Conservation (phyloP, 805 yeast species). For the Wickerhamiella azymoides region DNA sequence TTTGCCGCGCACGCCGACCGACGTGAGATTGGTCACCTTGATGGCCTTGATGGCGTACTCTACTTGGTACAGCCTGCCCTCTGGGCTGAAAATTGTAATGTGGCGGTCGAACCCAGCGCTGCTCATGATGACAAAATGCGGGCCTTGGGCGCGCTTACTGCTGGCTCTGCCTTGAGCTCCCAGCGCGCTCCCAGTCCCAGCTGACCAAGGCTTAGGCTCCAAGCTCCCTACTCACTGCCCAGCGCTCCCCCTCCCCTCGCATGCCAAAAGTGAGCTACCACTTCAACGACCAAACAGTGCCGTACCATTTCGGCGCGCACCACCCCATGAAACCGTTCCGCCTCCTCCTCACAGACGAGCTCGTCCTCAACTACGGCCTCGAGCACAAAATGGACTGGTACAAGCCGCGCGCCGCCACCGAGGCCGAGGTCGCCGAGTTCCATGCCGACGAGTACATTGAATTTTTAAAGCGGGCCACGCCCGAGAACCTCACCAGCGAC, state of each 20-base stretch:
- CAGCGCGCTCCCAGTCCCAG: too few species aligned
- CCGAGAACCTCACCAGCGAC: slow-evolving; percentile 50
- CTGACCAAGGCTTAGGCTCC: too few species aligned
- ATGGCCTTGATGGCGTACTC: slow-evolving; percentile 97
- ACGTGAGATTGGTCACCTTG: slow-evolving; percentile 80
- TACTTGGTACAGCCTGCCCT: slow-evolving; percentile 93
- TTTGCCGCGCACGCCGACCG: slow-evolving; percentile 74
- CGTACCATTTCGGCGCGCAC: slow-evolving; percentile 78
- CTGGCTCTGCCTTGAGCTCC: too few species aligned
- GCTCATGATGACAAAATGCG: slow-evolving; percentile 12
- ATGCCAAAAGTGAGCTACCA: slow-evolving; percentile 57
- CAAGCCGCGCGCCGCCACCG: slow-evolving; percentile 69
- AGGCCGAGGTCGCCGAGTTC: slow-evolving; percentile 63
- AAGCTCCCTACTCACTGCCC: too few species aligned
- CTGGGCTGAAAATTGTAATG: slow-evolving; percentile 96
- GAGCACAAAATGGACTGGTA: slow-evolving; percentile 86
- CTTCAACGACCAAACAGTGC: slow-evolving; percentile 64
- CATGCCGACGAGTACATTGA: slow-evolving; percentile 80
- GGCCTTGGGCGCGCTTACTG: background rate
- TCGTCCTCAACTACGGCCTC: slow-evolving; percentile 70
- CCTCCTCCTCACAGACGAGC: slow-evolving; percentile 82
- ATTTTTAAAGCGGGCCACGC: slow-evolving; percentile 62
- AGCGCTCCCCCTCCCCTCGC: background rate
- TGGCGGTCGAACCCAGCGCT: slow-evolving; percentile 97
- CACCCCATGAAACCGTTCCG: slow-evolving; percentile 99